Evolutionary conservation across 306 rosid genomes (phyloP).

Genomic region (Lathyrus tuberosus): DNA sequence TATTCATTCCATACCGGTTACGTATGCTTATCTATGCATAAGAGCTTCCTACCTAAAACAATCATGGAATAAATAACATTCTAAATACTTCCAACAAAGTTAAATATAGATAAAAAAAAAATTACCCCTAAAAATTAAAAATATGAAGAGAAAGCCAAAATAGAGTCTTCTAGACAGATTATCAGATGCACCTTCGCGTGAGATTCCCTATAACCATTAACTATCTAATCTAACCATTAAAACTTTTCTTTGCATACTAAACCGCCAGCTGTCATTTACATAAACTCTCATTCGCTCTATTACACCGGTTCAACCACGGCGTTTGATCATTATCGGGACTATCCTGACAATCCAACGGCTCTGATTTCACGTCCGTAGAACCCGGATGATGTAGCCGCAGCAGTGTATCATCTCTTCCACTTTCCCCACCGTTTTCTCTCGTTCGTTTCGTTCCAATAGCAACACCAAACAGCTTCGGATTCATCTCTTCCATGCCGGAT

Average conservation of each 20-base stretch:
- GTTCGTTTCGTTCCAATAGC: conserved; percentile 64
- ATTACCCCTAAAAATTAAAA: background rate
- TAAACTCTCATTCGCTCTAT: conserved; percentile 52
- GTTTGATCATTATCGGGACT: conserved; percentile 37
- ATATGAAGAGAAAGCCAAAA: background rate
- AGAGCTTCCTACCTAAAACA: too few relatives aligned
- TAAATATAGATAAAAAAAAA: background rate
- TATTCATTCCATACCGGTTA: too few relatives aligned
- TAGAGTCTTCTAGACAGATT: conserved; percentile 51
- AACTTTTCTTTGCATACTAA: background rate
- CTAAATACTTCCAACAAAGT: too few relatives aligned
- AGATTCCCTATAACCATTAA: conserved; percentile 38
- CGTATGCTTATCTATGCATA: too few relatives aligned
- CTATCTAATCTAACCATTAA: conserved; percentile 5
- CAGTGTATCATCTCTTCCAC: conserved; percentile 44
- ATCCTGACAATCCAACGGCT: conserved; percentile 56
- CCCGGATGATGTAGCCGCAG: conserved; percentile 52
- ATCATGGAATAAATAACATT: too few relatives aligned
- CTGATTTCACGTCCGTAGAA: conserved; percentile 51
- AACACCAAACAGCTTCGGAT: conserved; percentile 72
- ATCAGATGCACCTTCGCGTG: conserved; percentile 56
- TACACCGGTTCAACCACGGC: conserved; percentile 63
- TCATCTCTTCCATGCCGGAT: conserved; percentile 39
- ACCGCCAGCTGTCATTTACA: conserved; percentile 49
- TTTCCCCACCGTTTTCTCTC: conserved; percentile 50